Evolutionary conservation across 2,329 filamentous ascomycete genomes (phyloP).

Genomic region (Tympanopsis confertula): DNA sequence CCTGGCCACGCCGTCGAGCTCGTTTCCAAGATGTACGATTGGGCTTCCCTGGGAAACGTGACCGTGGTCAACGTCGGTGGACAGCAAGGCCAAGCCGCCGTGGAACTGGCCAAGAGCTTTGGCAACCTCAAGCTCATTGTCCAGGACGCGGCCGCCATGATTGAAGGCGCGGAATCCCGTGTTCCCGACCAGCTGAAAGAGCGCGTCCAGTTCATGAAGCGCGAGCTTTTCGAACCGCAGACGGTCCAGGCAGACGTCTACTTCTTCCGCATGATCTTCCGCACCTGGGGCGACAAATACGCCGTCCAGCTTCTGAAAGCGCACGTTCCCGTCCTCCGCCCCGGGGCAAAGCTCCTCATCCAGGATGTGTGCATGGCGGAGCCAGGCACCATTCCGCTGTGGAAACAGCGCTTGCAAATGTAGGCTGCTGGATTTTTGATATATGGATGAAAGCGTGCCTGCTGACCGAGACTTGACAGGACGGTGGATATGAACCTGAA

Average conservation of each 20-base stretch:
- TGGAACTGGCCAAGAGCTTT: constrained; percentile 10
- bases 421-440: constrained; percentile 3
- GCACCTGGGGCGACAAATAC: constrained; percentile 10
- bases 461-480: constrained; percentile 7
- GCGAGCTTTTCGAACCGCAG: constrained; percentile 11
- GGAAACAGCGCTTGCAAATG: constrained; percentile 7
- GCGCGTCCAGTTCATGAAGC: constrained; percentile 9
- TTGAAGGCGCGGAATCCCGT: constrained; percentile 7
- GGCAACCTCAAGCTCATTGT: constrained; percentile 9
- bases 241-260: constrained; percentile 10
- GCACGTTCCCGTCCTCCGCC: constrained; percentile 10
- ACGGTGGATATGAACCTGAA: constrained; percentile 8
- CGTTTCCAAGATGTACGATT: constrained; percentile 11
- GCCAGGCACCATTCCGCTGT: constrained; percentile 5
- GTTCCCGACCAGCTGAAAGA: constrained; percentile 9
- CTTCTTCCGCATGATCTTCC: constrained; percentile 11
- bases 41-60: constrained; percentile 10
- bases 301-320: constrained; percentile 10
- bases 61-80: constrained; percentile 10
- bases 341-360: constrained; percentile 10
- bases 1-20: constrained; percentile 5
- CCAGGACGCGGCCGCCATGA: constrained; percentile 9
- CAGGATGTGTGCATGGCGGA: constrained; percentile 11
- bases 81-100: constrained; percentile 7
- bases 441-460: constrained; percentile 3